Evolutionary conservation across 371 early-diverging fungal genomes (phyloP), one percentile per base, ranked within the genome.

Genomic region (Mucor velutinosus): DNA sequence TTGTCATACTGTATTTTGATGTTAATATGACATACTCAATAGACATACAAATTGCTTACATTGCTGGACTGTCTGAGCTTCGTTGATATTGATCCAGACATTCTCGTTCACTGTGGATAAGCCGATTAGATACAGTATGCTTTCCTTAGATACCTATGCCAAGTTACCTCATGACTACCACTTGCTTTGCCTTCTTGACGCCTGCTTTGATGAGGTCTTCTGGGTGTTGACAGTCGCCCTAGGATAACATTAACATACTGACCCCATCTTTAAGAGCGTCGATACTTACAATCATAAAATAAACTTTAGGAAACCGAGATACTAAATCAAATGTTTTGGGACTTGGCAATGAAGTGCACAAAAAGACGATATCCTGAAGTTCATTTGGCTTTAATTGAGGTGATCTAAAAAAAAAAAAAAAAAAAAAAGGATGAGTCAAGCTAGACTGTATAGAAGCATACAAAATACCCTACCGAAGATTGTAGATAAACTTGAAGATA

Each of bases 151-250:
- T 10, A 35, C 7, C 3, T 8, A 47, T 7, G 35, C 1, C 14
- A 58, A 6, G 11, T 57, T 76, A 79, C 70, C 86, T 83, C 85
- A 88, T 86, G 8, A 88, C 76, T 29, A 88, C 88, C 10, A 88
- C 84, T 60, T 83, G 85, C 2, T 81, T 79, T n/a, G 88, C 88
- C 23, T 78, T 71, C 49, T 80, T 75, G 6, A 86, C 80, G 14
- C 88, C 88, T 0, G 88, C 88, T 35, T 83, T 75, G 4, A 86
- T 73, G 7, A 88, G 68, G 64, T 88, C 88, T 62, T 86, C 85
- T 15, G 86, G 86, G 12, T 83, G 77, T 25, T 86, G 80, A 60
- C 86, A 86, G 51, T 84, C 77, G 14, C 88, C 88, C 84, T 85
- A 57, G 30, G 37, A 61, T 4, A 17, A 29, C 29, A 60, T 43